Percentiles rank a stretch among this genome's conserved stretches.
These are phyloP conservation scores for Arthromyces matolae DNA, from an alignment of 768 basidiomycete species.

Conservation along the genomic window DNA sequence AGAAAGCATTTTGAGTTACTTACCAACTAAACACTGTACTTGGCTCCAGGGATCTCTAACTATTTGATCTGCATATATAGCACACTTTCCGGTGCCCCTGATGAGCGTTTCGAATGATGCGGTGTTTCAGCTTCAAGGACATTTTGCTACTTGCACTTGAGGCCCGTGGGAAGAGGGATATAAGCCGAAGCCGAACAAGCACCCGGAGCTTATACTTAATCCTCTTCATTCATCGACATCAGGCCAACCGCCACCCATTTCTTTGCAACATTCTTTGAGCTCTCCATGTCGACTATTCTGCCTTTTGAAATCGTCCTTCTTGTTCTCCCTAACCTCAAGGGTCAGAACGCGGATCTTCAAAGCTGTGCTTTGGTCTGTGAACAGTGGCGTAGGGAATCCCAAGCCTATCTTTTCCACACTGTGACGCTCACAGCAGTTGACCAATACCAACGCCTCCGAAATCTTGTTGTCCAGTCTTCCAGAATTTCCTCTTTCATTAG, in stretches of 20 bases:
- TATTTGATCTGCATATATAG: slow-evolving; percentile 3
- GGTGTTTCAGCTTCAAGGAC: not conserved
- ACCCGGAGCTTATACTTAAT: not conserved
- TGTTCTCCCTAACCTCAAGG: slow-evolving; percentile 5
- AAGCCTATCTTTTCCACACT: slow-evolving; percentile 5
- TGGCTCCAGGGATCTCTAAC: not conserved
- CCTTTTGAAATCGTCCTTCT: slow-evolving; percentile 7
- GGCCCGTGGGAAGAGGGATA: not conserved
- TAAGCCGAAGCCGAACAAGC: not conserved
- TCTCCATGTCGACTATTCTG: too few relatives aligned
- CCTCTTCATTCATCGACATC: too few relatives aligned
- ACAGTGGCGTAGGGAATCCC: slow-evolving; percentile 6
- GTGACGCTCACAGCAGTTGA: not conserved
- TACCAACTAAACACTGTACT: slow-evolving; percentile 5
- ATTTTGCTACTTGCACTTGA: not conserved
- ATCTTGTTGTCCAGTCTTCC: not conserved
- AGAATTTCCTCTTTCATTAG: slow-evolving; percentile 2
- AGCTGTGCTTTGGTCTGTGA: slow-evolving; percentile 11
- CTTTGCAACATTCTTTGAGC: too few relatives aligned
- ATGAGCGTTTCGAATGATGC: not conserved
- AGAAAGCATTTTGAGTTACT: slow-evolving; percentile 6
- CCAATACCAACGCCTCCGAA: slow-evolving; percentile 6
- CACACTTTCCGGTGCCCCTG: too few relatives aligned
- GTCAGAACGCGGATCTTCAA: not conserved
- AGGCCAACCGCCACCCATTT: too few relatives aligned